Conservation (phyloP, 2,329 filamentous ascomycete species). For the Macroventuria anomochaeta region DNA sequence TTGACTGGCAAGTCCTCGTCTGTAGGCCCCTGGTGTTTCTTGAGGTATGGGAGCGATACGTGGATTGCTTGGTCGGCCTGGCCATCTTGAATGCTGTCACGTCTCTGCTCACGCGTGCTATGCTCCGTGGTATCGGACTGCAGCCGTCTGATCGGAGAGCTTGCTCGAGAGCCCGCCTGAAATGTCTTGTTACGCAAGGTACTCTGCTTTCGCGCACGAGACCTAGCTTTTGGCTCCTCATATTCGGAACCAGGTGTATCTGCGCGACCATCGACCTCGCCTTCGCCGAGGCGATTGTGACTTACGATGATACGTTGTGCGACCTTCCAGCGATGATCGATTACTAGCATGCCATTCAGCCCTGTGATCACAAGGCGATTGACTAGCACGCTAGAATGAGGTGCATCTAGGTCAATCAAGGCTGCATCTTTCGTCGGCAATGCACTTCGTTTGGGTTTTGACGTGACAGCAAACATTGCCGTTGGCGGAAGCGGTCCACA, state of each 20-base stretch:
- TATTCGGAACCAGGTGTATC: background rate
- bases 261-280: too few species aligned
- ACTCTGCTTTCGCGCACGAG: background rate
- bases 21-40: conserved; percentile 1
- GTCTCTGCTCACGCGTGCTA: background rate
- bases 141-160: background rate
- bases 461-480: conserved; percentile 29
- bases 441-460: conserved; percentile 17
- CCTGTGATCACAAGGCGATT: conserved; percentile 29
- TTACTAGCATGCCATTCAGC: conserved; percentile 14
- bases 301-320: conserved; percentile 14
- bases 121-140: background rate
- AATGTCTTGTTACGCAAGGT: background rate
- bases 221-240: too few species aligned
- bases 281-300: too few species aligned
- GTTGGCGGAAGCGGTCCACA: conserved; percentile 20
- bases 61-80: background rate
- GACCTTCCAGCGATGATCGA: conserved; percentile 30
- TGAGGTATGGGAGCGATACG: conserved; percentile 5
- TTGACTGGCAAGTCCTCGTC: background rate
- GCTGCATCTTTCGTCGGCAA: conserved; percentile 8
- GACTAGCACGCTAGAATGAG: conserved; percentile 8
- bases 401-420: background rate
- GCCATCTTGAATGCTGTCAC: conserved; percentile 1
- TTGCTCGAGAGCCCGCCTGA: background rate